Base-by-base conservation (phyloP, 169 alveolate genomes). In the Eimeria zaria region DNA sequence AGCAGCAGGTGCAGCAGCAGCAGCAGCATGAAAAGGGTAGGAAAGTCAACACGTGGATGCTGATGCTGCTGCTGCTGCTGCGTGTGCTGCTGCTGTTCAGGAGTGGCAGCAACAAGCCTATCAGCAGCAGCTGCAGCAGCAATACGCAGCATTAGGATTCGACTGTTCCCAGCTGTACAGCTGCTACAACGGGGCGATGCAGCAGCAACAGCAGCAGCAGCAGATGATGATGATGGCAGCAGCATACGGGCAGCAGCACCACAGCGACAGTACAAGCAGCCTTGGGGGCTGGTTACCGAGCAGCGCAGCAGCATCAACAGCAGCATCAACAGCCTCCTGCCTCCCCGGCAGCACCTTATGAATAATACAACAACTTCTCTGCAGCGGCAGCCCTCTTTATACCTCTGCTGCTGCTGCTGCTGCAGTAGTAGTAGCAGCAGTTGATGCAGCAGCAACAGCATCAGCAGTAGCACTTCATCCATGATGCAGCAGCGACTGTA, bases 41-140 rank as follows among this genome's bases (percentile, higher is more conserved):
- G 44, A 48, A 46, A 76, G 18, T 51, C 44, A n/a, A 81, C 46
- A 46, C 24, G 90, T 51, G 90, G 71, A 48, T 27, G 18, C 71
- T 46, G 67, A 81, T 81, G 90, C 90, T 81, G 90, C 73, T 51
- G 71, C 71, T 81, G 90, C 90, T 81, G 73, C 90, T 81, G 90
- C 90, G 90, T 81, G 90, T 81, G 90, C 71, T 81, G 90, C 90
- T 81, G 90, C 90, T 81, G 73, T 81, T 81, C 90, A 81, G 90
- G 90, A 69, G 73, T 81, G 90, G 90, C 90, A 81, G 90, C 90
- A 81, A 81, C 90, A 81, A 48, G 67, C 90, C 71, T 81, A 48
- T 81, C 90, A 81, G 90, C 90, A 81, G 90, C 90, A 81, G 90
- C 90, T 81, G 73, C 90, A 81, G 90, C 90, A 81, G 69, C 90